A percentile compares a stretch with the other conserved stretches of the same genome.
Conservation (phyloP, 2,329 filamentous ascomycete species). For the Pyrenophora seminiperda region DNA sequence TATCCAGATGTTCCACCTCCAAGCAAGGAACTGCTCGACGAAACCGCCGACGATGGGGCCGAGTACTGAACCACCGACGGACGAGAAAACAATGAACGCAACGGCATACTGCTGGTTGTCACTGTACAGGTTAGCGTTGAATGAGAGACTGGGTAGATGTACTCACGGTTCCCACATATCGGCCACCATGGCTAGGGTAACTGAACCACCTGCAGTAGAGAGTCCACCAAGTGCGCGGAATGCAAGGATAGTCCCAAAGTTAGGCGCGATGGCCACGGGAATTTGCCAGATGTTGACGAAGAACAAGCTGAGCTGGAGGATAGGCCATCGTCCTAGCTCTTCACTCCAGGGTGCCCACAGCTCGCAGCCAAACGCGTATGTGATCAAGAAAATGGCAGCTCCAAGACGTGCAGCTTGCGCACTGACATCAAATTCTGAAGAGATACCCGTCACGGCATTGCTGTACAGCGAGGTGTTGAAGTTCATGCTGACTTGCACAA, state of each 20-base stretch:
- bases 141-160: neutral
- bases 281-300: conserved; percentile 77
- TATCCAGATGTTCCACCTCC: conserved; percentile 84
- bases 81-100: conserved; percentile 70
- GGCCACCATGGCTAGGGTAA: conserved; percentile 68
- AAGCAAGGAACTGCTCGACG: conserved; percentile 69
- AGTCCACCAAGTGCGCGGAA: conserved; percentile 56
- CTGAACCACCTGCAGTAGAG: conserved; percentile 65
- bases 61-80: conserved; percentile 75
- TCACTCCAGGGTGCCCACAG: conserved; percentile 89
- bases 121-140: neutral
- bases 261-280: conserved; percentile 70
- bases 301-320: conserved; percentile 73
- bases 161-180: conserved; percentile 59
- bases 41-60: conserved; percentile 82
- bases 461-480: conserved; percentile 63
- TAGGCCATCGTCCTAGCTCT: conserved; percentile 76
- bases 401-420: conserved; percentile 72
- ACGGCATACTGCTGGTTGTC: conserved; percentile 72
- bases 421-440: conserved; percentile 70
- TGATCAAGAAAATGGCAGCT: conserved; percentile 76
- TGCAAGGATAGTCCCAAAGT: conserved; percentile 72
- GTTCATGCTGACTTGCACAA: conserved; percentile 63
- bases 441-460: conserved; percentile 58
- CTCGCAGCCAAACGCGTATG: conserved; percentile 86